Conservation (phyloP, 164 flowering plant genomes). For the Liquidambar formosana region DNA sequence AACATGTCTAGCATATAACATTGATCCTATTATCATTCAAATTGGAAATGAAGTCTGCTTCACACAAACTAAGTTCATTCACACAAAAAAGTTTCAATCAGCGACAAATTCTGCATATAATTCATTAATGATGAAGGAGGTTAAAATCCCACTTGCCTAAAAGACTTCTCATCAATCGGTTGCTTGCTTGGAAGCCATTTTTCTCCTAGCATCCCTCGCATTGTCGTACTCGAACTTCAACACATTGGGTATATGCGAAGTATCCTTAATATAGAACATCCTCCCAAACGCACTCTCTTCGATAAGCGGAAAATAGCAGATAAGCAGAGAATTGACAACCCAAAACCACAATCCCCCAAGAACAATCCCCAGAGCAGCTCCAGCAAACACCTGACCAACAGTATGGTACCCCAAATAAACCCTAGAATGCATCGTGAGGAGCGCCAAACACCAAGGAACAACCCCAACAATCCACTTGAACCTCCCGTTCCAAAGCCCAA, state of each 20-base stretch:
- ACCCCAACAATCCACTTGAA: conserved; percentile 29
- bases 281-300: conserved; percentile 87
- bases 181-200: conserved; percentile 28
- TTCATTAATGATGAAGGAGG: background rate
- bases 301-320: conserved; percentile 52
- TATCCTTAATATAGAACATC: conserved; percentile 80
- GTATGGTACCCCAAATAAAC: conserved; percentile 96
- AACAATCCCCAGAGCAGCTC: conserved; percentile 63
- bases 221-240: conserved; percentile 92
- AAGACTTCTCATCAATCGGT: conserved; percentile 17
- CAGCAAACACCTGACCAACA: conserved; percentile 87
- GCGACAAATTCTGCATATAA: background rate
- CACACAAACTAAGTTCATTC: background rate
- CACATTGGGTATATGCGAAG: conserved; percentile 79
- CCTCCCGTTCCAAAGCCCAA: conserved; percentile 28
- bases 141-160: background rate
- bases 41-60: no score
- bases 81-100: background rate
- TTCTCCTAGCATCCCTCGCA: conserved; percentile 72
- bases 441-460: conserved; percentile 59
- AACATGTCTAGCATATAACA: no score
- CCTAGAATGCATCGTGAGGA: conserved; percentile 82
- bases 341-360: conserved; percentile 76
- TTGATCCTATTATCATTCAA: no score
- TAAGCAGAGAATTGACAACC: conserved; percentile 58